Evolutionary conservation across 2,329 filamentous ascomycete genomes (phyloP), one percentile per base, ranked within the genome.

Genomic region (Aspergillus udagawae): DNA sequence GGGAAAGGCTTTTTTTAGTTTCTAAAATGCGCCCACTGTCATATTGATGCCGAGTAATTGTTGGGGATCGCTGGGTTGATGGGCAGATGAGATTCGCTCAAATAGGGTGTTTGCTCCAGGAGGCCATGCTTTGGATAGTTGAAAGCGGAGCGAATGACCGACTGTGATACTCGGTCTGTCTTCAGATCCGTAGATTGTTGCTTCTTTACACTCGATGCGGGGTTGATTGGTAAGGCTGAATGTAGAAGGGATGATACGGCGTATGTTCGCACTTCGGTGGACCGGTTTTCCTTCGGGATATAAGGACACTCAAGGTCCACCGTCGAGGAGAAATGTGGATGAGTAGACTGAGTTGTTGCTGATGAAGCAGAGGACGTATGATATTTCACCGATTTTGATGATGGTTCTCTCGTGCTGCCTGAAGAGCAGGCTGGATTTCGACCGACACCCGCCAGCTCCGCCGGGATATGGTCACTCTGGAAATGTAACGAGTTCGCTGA

Each of bases 151-250:
- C 59, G 48, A 28, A 62, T 51, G 20, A 54, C 47, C 38, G 61
- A 28, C 27, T 55, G 49, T 28, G 58, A 52, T 27, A 62, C 55
- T 50, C 56, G 53, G 51, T 61, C 45, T 38, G 55, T 23, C 45
- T 50, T 48, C 12, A 50, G 9, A 4, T 51, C 55, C n/a, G 47
- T 35, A 21, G n/a, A 25, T 52, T 55, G 60, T 42, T 56, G 53
- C 12, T 55, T 54, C 12, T 52, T 35, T 17, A 53, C 49, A 27
- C 50, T 55, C 17, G 62, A 41, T 29, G 69, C 65, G 17, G 70
- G 70, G 21, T 74, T 73, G 25, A 73, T 70, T 6, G 70, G 70
- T 20, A 75, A 63, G 4, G 64, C 61, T 6, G 71, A 73, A 42
- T 66, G 62, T 8, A 70, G 54, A 17, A 73, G 67, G 32, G 66